Evolutionary conservation across 768 basidiomycete genomes (phyloP), one percentile per base, ranked within the genome.

Genomic region (Mycena albidolilacea): DNA sequence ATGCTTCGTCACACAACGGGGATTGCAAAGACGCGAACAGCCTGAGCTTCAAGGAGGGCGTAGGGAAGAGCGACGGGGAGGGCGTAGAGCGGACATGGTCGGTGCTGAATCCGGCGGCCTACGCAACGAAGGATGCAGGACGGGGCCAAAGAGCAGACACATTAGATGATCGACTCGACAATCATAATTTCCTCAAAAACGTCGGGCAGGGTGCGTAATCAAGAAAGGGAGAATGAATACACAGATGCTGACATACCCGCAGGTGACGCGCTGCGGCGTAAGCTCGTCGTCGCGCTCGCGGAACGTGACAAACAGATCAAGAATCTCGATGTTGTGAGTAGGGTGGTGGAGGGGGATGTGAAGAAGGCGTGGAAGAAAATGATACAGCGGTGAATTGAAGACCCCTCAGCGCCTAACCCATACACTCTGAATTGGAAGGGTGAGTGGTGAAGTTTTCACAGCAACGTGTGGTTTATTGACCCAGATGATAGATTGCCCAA

Each of bases 81-180:
- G 30, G 57, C 0, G 52, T 69, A 0, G 83, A 85, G 54, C 69
- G 77, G 0, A 70, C 63, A 0, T 85, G 84, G 84, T 59, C 81
- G 0, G 64, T 63, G 0, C 55, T 79, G 2, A 83, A 84, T 61
- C 64, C 71, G 0, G 46, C 5, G 14, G 69, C 70, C 67, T 66
- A 5, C 78, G 76, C 41, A 82, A 79, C 0, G 76, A 77, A 7
- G 81, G 84, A 48, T 23, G 83, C 81, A 80, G 79, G 79, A 0
- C 76, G 77, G 0, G 80, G 80, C 0, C 57, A 73, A 0, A 70
- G 78, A 0, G 58, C 73, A 4, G 80, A 82, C n/a, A 76, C 77
- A 0, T 35, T 85, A 2, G 80, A 84, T 30, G 30, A 30, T 30
- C 3, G 30, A 30, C 30, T 30, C 30, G 30, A 30, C 30, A 30